Percentiles rank a stretch among this genome's conserved stretches.
phyloP scores from a whole-genome alignment of 1,139 yeast species.

The Debaryomycetaceae sp. region DNA sequence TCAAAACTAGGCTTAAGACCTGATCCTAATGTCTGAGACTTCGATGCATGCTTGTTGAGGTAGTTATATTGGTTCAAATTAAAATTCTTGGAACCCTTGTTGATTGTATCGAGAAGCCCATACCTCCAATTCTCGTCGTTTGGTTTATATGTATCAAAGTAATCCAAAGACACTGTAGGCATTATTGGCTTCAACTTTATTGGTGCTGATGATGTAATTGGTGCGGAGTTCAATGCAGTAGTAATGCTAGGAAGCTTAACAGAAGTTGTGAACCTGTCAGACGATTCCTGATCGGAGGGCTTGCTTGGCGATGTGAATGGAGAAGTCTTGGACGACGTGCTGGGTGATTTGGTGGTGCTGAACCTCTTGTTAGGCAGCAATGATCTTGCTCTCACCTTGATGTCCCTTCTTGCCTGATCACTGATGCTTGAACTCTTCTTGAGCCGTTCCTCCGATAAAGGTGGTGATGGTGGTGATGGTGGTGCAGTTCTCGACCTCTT shows the following conservation, averaged over 20 bases:
- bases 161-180: conserved; percentile 46
- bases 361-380: conserved; percentile 30
- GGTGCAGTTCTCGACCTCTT: conserved; percentile 54
- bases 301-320: conserved; percentile 17
- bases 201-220: conserved; percentile 22
- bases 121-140: conserved; percentile 48
- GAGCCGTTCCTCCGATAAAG: conserved; percentile 1
- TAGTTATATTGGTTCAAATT: conserved; percentile 29
- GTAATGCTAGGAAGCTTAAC: conserved; percentile 36
- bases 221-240: conserved; percentile 31
- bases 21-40: conserved; percentile 22
- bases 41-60: conserved; percentile 20
- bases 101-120: conserved; percentile 39
- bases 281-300: neutral
- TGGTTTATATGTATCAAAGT: conserved; percentile 48
- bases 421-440: conserved; percentile 1
- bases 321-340: conserved; percentile 27
- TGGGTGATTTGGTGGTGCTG: conserved; percentile 28
- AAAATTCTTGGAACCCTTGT: conserved; percentile 28
- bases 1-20: conserved; percentile 38
- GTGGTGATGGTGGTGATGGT: conserved; percentile 39
- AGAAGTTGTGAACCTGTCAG: neutral
- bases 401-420: neutral
- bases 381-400: conserved; percentile 26
- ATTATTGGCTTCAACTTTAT: conserved; percentile 31